Base-by-base conservation (phyloP, 192 early-diverging fungal genomes). In the Spizellomyces punctatus region DNA sequence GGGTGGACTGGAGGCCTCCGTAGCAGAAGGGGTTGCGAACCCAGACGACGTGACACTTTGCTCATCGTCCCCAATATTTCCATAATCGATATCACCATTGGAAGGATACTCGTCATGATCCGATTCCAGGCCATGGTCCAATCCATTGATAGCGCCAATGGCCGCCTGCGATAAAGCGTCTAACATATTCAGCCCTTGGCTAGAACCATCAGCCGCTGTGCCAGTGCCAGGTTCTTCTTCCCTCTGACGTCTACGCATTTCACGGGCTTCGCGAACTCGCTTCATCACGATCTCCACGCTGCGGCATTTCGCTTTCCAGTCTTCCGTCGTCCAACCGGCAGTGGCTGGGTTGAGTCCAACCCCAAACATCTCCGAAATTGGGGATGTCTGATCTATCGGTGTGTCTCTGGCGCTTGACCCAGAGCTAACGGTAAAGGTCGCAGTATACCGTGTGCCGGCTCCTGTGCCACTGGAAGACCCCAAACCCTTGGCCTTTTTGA, bases 241-340 rank as follows among this genome's bases (percentile, higher is more conserved):
- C 58, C 63, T 64, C 4, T 71, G 67, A 21, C 45, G 46, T 8
- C 67, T 12, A 8, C 68, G 48, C 19, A 61, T 16, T 16, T 70
- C 69, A 19, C 75, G 14, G 8, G 75, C 68, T 46, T 65, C 68
- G 36, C 75, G 60, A 10, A 71, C 69, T 10, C 69, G 60, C 36
- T 70, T 76, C 68, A 76, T 75, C n/a, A 76, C 75, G 10, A 64
- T 64, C 57, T 76, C 75, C 8, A 76, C 69, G 22, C 63, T 72
- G 8, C 57, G 19, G 63, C 60, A 63, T 49, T 76, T 71, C 43
- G 67, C 68, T 42, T 65, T 50, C 68, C 68, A 70, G 63, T 76
- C 75, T 46, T 66, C 69, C 16, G 46, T 76, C 5, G 75, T 66
- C 67, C 69, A 71, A 22, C 58, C 68, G 6, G 75, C 69, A 4